Evolutionary conservation across 176 grass and related monocot species (phyloP).

Genomic region (Carex myosuroides): DNA sequence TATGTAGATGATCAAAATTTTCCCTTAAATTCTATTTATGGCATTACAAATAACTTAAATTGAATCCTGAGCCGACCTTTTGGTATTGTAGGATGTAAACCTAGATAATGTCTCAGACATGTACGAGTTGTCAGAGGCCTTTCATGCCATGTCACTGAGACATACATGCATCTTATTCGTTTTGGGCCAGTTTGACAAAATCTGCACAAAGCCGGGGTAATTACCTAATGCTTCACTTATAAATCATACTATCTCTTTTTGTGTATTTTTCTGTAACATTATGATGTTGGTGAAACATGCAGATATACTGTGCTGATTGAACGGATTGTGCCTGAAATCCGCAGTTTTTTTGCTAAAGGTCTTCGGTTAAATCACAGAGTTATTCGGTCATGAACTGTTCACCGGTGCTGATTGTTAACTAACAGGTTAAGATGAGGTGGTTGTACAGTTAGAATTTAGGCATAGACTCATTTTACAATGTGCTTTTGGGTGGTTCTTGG

Average conservation of each 20-base stretch:
- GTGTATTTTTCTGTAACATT: background rate
- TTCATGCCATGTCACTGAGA: constrained; percentile 85
- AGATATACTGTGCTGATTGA: constrained; percentile 71
- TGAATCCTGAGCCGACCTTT: constrained; percentile 26
- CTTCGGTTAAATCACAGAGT: constrained; percentile 50
- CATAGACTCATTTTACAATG: constrained; percentile 32
- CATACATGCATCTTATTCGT: constrained; percentile 94
- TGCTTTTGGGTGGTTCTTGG: constrained; percentile 34
- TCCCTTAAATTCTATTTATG: background rate
- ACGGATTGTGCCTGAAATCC: constrained; percentile 82
- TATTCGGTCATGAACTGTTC: constrained; percentile 14
- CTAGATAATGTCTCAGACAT: constrained; percentile 81
- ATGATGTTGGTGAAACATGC: constrained; percentile 12
- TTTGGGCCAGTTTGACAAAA: constrained; percentile 92
- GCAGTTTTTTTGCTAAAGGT: constrained; percentile 63
- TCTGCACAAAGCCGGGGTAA: constrained; percentile 73
- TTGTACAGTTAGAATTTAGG: constrained; percentile 83
- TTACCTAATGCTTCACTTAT: background rate
- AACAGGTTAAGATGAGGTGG: constrained; percentile 47
- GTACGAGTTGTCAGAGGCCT: constrained; percentile 96
- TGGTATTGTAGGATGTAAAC: constrained; percentile 70
- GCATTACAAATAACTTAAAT: background rate
- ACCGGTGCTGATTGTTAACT: constrained; percentile 46
- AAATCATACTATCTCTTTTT: background rate
- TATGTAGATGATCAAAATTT: background rate